Evolutionary conservation across 176 grass and related monocot genomes (phyloP).

Genomic region (Neostapfia colusana): DNA sequence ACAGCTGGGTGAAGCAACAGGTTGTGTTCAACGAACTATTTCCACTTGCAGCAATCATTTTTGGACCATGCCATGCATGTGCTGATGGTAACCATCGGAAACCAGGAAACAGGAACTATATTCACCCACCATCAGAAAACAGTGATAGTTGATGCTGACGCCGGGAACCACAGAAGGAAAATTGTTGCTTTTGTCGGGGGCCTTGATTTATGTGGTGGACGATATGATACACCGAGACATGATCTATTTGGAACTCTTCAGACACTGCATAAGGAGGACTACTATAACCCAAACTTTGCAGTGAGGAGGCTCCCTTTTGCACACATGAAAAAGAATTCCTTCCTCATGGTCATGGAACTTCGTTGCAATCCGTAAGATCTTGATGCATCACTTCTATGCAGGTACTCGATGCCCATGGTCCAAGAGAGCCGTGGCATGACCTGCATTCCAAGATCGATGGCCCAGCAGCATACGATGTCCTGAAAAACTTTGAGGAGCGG

Average conservation of each 20-base stretch:
- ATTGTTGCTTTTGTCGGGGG: constrained; percentile 91
- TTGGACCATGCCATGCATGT: background rate
- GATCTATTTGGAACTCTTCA: constrained; percentile 64
- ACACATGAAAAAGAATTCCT: background rate
- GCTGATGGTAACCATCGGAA: constrained; percentile 10
- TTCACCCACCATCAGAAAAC: constrained; percentile 98
- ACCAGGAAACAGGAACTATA: constrained; percentile 90
- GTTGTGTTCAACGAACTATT: constrained; percentile 21
- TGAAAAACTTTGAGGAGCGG: constrained; percentile 72
- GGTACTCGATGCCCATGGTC: constrained; percentile 50
- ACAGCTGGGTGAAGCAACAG: constrained; percentile 79
- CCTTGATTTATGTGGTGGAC: constrained; percentile 88
- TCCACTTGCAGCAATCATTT: background rate
- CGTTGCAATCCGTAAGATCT: background rate
- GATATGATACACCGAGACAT: constrained; percentile 83
- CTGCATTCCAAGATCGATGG: constrained; percentile 79
- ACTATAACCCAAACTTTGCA: constrained; percentile 88
- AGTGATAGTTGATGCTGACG: constrained; percentile 79
- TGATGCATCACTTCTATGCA: constrained; percentile 21
- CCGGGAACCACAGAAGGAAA: constrained; percentile 62
- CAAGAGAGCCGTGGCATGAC: constrained; percentile 90
- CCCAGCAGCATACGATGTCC: constrained; percentile 69
- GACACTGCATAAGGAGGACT: constrained; percentile 89
- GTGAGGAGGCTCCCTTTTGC: constrained; percentile 31
- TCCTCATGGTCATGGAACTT: background rate